Evolutionary conservation across 257 asterid species (phyloP).

Genomic region (Nicotiana obtusifolia): DNA sequence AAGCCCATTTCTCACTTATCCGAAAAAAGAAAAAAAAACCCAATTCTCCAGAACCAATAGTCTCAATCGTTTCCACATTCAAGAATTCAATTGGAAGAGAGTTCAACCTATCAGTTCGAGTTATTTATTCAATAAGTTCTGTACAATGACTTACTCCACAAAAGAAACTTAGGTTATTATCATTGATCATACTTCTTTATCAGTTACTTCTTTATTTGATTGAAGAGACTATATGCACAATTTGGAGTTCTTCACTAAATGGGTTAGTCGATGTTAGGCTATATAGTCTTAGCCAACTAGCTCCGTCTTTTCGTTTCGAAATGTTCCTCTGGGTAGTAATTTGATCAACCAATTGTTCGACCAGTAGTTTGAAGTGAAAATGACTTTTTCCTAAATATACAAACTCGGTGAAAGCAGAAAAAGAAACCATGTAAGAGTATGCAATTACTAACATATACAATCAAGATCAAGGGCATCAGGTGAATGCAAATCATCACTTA

Average conservation of each 20-base stretch:
- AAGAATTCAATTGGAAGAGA: constrained; percentile 1
- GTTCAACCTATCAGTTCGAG: neutral
- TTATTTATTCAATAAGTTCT: neutral
- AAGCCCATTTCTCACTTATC: neutral
- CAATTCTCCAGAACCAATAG: neutral
- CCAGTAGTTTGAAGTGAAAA: neutral
- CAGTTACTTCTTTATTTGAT: neutral
- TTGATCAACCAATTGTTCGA: neutral
- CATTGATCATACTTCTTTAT: neutral
- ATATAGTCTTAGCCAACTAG: neutral
- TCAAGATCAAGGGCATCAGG: neutral
- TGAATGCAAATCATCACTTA: neutral
- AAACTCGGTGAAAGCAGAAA: neutral
- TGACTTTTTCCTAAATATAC: neutral
- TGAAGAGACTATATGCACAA: neutral
- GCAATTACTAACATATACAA: neutral
- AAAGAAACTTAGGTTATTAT: neutral
- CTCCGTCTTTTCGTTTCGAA: neutral
- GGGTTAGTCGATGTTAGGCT: neutral
- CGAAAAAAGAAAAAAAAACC: too few species aligned
- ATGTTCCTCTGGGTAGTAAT: neutral
- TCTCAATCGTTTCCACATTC: neutral
- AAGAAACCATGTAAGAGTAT: neutral
- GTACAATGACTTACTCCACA: neutral
- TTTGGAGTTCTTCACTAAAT: neutral